phyloP scores from a whole-genome alignment of 306 rosid species.

The Prunus fruticosa region DNA sequence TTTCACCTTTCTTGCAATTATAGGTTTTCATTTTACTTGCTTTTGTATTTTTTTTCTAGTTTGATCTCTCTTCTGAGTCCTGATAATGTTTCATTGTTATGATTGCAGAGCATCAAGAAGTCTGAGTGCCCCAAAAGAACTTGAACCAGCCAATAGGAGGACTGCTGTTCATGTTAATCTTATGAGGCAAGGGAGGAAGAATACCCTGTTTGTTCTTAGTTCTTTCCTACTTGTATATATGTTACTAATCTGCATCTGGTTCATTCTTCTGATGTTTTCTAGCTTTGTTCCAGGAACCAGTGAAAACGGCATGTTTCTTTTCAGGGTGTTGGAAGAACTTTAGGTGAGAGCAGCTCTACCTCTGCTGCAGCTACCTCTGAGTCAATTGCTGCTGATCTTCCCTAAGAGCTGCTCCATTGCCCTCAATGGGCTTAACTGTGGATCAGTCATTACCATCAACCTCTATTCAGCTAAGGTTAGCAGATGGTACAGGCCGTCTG shows the following conservation, averaged over 20 bases:
- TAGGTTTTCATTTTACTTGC: background rate
- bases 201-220: slow-evolving; percentile 55
- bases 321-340: slow-evolving; percentile 87
- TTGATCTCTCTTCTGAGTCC: background rate
- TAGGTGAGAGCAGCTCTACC: slow-evolving; percentile 49
- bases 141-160: slow-evolving; percentile 59
- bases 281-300: slow-evolving; percentile 57
- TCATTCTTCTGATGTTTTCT: background rate
- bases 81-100: background rate
- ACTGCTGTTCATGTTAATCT: slow-evolving; percentile 68
- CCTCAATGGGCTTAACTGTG: slow-evolving; percentile 61
- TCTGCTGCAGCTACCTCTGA: slow-evolving; percentile 32
- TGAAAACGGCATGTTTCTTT: slow-evolving; percentile 50
- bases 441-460: slow-evolving; percentile 72
- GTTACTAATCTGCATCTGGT: background rate
- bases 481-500: no score
- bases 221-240: slow-evolving; percentile 13
- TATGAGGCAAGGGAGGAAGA: slow-evolving; percentile 61
- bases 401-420: slow-evolving; percentile 50
- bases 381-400: slow-evolving; percentile 23
- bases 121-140: slow-evolving; percentile 91
- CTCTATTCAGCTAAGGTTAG: slow-evolving; percentile 87
- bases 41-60: background rate
- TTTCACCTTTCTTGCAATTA: background rate
- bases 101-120: slow-evolving; percentile 75